Conservation (phyloP, 225 moss, liverwort and hornwort genomes). For the Lunularia cruciata region DNA sequence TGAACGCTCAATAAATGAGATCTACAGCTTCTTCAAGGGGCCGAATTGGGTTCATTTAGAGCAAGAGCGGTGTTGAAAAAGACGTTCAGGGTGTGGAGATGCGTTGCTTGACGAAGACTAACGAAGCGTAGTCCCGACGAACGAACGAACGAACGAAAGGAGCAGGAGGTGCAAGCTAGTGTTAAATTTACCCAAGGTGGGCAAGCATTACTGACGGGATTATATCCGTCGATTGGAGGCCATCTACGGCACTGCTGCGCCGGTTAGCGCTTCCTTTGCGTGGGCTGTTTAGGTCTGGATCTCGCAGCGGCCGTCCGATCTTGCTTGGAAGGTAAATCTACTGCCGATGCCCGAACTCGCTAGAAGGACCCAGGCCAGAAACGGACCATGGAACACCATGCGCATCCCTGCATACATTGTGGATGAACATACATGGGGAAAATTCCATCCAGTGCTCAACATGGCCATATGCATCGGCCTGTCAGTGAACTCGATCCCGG, state of each 20-base stretch:
- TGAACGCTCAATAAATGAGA: slow-evolving; percentile 7
- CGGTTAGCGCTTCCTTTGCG: slow-evolving; percentile 24
- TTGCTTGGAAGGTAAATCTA: background rate
- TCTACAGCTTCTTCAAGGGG: slow-evolving; percentile 13
- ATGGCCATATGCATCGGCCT: background rate
- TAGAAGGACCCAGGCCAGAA: slow-evolving; percentile 36
- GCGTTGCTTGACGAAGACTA: slow-evolving; percentile 11
- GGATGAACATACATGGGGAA: too few relatives aligned
- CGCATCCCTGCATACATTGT: too few relatives aligned
- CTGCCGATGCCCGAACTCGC: slow-evolving; percentile 22
- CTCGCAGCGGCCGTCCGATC: slow-evolving; percentile 19
- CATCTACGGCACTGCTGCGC: slow-evolving; percentile 28
- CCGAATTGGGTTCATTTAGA: background rate
- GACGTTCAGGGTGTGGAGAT: slow-evolving; percentile 11
- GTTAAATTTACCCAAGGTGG: slow-evolving; percentile 6
- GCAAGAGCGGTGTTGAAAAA: slow-evolving; percentile 2
- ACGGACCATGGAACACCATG: too few relatives aligned
- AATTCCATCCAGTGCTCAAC: too few relatives aligned
- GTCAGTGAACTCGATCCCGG: background rate
- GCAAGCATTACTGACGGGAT: background rate
- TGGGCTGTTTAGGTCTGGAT: slow-evolving; percentile 19
- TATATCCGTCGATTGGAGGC: background rate
- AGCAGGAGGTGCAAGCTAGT: slow-evolving; percentile 10
- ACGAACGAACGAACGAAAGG: background rate
- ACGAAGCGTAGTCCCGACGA: background rate